Evolutionary conservation across 2,329 filamentous ascomycete species (phyloP).

Genomic region (Chaetomiaceae sp.): DNA sequence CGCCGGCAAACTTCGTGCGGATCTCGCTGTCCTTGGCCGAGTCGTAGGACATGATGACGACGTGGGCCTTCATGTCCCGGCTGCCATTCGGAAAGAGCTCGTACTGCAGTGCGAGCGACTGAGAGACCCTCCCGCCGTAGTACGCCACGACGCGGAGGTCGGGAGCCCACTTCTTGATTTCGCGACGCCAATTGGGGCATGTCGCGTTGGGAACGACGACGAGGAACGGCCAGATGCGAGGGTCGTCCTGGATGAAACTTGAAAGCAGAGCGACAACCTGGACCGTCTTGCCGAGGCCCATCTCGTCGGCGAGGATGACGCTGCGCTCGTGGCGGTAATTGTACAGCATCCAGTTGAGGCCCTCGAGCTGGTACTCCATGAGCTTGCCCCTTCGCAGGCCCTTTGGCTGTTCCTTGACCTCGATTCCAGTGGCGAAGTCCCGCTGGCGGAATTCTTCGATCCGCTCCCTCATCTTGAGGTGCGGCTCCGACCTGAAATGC

Average conservation of each 20-base stretch:
- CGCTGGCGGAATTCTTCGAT: constrained; percentile 62
- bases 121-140: constrained; percentile 71
- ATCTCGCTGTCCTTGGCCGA: constrained; percentile 71
- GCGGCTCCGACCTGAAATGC: constrained; percentile 58
- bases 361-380: constrained; percentile 91
- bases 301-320: constrained; percentile 91
- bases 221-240: constrained; percentile 83
- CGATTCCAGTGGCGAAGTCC: constrained; percentile 61
- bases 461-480: constrained; percentile 59
- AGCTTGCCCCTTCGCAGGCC: constrained; percentile 72
- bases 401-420: constrained; percentile 67
- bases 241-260: constrained; percentile 62
- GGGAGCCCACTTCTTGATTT: constrained; percentile 92
- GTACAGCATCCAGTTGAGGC: constrained; percentile 90
- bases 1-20: constrained; percentile 58
- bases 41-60: constrained; percentile 94
- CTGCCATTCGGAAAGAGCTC: constrained; percentile 72
- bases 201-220: constrained; percentile 93
- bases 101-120: constrained; percentile 72
- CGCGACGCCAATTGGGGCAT: constrained; percentile 94
- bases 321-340: constrained; percentile 81
- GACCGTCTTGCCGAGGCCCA: constrained; percentile 96
- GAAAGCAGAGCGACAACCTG: constrained; percentile 83
- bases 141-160: constrained; percentile 85
- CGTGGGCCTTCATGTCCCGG: constrained; percentile 74